A percentile compares a stretch with the other conserved stretches of the same genome.
Evolutionary conservation across 495 filamentous ascomycete genomes (phyloP).

Genomic region (Trichoderma virens): DNA sequence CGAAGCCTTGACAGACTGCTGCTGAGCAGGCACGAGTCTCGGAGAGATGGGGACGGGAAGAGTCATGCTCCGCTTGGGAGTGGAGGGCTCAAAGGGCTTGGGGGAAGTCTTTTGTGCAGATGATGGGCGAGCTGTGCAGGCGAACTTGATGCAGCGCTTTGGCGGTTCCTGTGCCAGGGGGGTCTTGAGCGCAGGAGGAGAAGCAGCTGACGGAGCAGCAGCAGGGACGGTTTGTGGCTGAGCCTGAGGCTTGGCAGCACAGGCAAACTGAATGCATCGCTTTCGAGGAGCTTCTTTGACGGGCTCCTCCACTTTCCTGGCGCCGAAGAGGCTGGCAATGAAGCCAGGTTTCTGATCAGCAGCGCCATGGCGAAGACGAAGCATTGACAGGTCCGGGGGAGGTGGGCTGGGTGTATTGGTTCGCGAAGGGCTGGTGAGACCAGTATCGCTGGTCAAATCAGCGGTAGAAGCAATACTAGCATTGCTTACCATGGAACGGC

Average conservation of each 20-base stretch:
- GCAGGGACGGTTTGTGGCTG: slow-evolving; percentile 20
- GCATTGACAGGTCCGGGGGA: slow-evolving; percentile 33
- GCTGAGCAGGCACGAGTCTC: slow-evolving; percentile 20
- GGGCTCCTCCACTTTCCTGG: slow-evolving; percentile 18
- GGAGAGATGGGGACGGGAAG: slow-evolving; percentile 37
- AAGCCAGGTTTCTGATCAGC: background rate
- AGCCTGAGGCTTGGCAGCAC: slow-evolving; percentile 43
- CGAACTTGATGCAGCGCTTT: slow-evolving; percentile 45
- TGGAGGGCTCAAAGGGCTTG: slow-evolving; percentile 32
- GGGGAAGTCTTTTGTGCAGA: background rate
- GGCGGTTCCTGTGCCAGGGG: slow-evolving; percentile 22
- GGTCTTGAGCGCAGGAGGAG: slow-evolving; percentile 17
- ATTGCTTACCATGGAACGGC: slow-evolving; percentile 69
- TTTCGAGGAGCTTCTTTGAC: slow-evolving; percentile 36
- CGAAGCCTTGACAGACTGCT: background rate
- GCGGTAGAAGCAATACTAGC: slow-evolving; percentile 70
- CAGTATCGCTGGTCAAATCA: slow-evolving; percentile 87
- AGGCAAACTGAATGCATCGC: slow-evolving; percentile 90
- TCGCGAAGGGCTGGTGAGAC: slow-evolving; percentile 81
- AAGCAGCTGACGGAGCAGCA: background rate
- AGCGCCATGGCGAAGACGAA: slow-evolving; percentile 8
- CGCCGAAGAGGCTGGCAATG: background rate
- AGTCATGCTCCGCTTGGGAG: slow-evolving; percentile 26
- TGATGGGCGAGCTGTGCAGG: slow-evolving; percentile 25
- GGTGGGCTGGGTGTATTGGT: slow-evolving; percentile 86